Evolutionary conservation across 805 yeast genomes (phyloP), one percentile per base, ranked within the genome.

Genomic region (Candida corydali): DNA sequence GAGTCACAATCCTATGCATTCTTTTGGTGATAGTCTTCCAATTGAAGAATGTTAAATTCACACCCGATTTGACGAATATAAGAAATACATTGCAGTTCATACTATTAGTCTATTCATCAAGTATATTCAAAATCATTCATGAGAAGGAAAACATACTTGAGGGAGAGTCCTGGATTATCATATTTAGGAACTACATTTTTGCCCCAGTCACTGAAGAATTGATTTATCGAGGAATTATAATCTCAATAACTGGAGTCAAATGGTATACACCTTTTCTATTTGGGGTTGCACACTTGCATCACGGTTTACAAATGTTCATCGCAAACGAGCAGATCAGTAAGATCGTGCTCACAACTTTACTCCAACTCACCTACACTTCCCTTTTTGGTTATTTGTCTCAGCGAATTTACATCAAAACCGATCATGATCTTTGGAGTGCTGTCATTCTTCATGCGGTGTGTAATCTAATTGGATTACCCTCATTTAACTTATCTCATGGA

Each of bases 181-280:
- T 37, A 28, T 29, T 77, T 17, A 57, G 93, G 40, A 79, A 82
- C 51, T 66, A 76, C 32, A 38, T 83, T 0, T 62, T 82, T 26
- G 95, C 88, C 0, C 96, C 96, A 3, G 32, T 81, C 2, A 78
- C 91, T 0, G 96, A 86, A 52, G 96, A 86, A 51, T 43, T 85
- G 19, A 72, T 84, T 1, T 86, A 79, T 52, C 65, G 94, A 2
- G 65, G 81, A 0, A 69, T 45, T 40, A 73, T 42, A 39, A 63
- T 39, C 44, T 59, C 31, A 38, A 57, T 39, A 49, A 37, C 39
- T 14, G 17, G 39, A 1, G 26, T 29, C 1, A 17, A 26, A 0
- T 45, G 49, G 12, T 51, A 58, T 19, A 70, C 85, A 1, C 93
- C 95, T 1, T 48, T 77, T 6, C 66, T 78, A 38, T 86, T 86